Base-by-base conservation (phyloP, 768 basidiomycete species). In the Tricholoma matsutake region DNA sequence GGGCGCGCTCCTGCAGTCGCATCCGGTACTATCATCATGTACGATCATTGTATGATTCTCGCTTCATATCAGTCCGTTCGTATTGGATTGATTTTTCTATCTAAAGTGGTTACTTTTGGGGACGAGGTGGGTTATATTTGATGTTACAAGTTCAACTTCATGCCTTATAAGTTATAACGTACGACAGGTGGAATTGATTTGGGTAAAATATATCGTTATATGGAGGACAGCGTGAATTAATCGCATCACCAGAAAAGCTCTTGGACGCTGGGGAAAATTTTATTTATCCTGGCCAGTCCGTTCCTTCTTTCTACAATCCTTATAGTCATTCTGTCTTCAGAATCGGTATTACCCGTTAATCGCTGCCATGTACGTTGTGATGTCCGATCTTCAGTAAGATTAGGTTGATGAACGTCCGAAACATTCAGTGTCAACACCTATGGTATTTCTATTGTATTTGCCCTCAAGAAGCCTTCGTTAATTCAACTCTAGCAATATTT, bases 331-430 rank as follows among this genome's bases (percentile, higher is more conserved):
- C 35, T 57, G 4, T 20, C 14, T 34, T 6, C 62, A 86, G 86
- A 86, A 86, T 71, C 83, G 86, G 14, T 87, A 86, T 67, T 86
- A 83, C 69, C 74, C 78, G 11, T 66, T 86, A 61, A 66, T 73
- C 67, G 79, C 78, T 31, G 81, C 81, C 39, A 62, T 83, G 85
- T 87, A 67, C 67, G 83, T 74, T 43, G 16, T 39, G 13, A 7
- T 41, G 6, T 59, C 4, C 53, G 32, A 43, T 56, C 13, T 28
- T 56, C 41, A 16, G 13, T 13, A 20, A 55, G 6, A 37, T 16
- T 34, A 56, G 6, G 18, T 43, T 58, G 32, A 63, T 11, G 52
- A n/a, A 51, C 14, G 16, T 34, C 1, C 32, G 16, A 53, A 28
- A 37, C 35, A 7, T 41, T 14, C 61, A 84, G 84, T 32, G 76